A percentile compares a stretch with the other conserved stretches of the same genome.
Evolutionary conservation across 352 stramenopile genomes (phyloP).

Genomic region (Globisporangium canariense): DNA sequence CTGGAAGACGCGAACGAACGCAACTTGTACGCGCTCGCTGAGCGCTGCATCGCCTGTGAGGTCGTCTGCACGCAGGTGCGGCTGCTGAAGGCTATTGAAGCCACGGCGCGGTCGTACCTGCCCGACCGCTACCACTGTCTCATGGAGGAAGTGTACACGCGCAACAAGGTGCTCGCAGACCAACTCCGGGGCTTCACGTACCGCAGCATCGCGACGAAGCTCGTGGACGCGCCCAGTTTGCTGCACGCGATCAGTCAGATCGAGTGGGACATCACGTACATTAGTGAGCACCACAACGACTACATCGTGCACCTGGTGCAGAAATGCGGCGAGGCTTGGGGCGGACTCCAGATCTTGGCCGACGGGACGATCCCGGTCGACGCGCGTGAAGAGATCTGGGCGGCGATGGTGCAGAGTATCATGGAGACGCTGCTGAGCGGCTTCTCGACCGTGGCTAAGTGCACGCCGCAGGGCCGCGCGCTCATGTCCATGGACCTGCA

Average conservation of each 20-base stretch:
- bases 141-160: constrained; percentile 66
- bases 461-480: constrained; percentile 92
- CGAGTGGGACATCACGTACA: constrained; percentile 62
- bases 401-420: constrained; percentile 74
- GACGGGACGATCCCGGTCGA: constrained; percentile 65
- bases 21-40: constrained; percentile 59
- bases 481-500: constrained; percentile 97
- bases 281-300: constrained; percentile 71
- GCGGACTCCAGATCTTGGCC: constrained; percentile 58
- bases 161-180: constrained; percentile 38
- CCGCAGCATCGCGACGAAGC: constrained; percentile 37
- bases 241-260: constrained; percentile 46
- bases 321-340: constrained; percentile 80
- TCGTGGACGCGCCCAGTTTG: constrained; percentile 42
- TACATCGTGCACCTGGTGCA: constrained; percentile 79
- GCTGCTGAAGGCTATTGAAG: constrained; percentile 65
- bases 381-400: constrained; percentile 77
- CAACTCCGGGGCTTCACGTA: constrained; percentile 73
- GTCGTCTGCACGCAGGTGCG: constrained; percentile 54
- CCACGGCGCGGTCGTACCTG: constrained; percentile 60
- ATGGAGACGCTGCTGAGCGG: constrained; percentile 90
- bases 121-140: constrained; percentile 61
- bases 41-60: constrained; percentile 64
- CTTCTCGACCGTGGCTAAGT: constrained; percentile 87
- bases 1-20: constrained; percentile 50